These are phyloP conservation scores for Monoraphidium neglectum DNA, from an alignment of 139 green algal species.

Conservation along the genomic window DNA sequence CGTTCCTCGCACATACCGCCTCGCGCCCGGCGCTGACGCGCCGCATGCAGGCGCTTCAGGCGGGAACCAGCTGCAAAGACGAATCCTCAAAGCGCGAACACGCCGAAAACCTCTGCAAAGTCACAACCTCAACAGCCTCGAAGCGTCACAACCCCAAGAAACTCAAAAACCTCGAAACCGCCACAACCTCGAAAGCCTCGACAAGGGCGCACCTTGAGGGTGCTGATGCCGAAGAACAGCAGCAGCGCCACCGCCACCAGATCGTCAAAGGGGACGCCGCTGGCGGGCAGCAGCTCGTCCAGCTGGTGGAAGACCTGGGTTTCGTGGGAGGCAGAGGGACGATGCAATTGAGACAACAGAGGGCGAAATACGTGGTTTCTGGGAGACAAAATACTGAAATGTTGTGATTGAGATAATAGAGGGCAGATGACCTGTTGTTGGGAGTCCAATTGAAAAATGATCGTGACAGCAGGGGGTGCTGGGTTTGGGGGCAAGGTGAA, in stretches of 20 bases:
- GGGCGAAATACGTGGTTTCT: background rate
- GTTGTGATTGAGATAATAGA: too few relatives aligned
- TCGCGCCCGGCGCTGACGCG: too few relatives aligned
- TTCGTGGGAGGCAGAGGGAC: background rate
- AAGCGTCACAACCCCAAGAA: background rate
- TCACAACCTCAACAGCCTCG: background rate
- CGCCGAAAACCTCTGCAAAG: background rate
- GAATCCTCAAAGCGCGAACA: too few relatives aligned
- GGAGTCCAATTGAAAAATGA: too few relatives aligned
- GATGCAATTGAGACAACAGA: background rate
- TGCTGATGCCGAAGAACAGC: constrained; percentile 88
- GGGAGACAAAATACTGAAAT: background rate
- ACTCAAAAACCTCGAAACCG: background rate
- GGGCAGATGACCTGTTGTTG: too few relatives aligned
- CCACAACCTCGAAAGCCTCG: too few relatives aligned
- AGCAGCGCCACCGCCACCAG: constrained; percentile 80
- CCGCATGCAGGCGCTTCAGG: too few relatives aligned
- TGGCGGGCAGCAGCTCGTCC: constrained; percentile 79
- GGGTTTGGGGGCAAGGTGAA: too few relatives aligned
- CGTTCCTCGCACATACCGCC: too few relatives aligned
- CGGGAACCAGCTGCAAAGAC: too few relatives aligned
- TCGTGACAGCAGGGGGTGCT: too few relatives aligned
- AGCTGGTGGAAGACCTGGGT: constrained; percentile 72
- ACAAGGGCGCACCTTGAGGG: constrained; percentile 57
- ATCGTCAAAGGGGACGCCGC: constrained; percentile 85